Conservation (phyloP, 2,329 filamentous ascomycete species). For the Alternaria arborescens region DNA sequence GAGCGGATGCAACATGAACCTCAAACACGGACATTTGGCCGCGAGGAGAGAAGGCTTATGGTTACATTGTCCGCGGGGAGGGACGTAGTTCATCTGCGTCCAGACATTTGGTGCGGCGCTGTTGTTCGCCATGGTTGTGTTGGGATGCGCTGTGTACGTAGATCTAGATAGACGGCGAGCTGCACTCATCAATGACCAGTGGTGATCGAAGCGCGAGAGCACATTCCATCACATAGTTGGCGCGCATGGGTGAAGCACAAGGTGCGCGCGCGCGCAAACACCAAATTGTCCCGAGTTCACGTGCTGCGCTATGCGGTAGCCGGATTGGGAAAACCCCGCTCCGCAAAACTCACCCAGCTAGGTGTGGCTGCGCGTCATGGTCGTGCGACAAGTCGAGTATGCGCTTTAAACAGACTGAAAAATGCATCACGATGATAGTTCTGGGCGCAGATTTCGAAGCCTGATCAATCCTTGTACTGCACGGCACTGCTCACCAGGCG, state of each 20-base stretch:
- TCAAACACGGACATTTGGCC: slow-evolving; percentile 60
- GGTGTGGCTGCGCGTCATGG: not conserved
- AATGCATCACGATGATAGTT: too few relatives aligned
- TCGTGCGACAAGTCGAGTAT: not conserved
- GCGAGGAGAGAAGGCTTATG: slow-evolving; percentile 58
- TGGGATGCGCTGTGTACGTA: not conserved
- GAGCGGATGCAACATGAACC: slow-evolving; percentile 66
- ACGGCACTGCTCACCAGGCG: not conserved
- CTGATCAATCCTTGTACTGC: not conserved
- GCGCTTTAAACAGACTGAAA: not conserved
- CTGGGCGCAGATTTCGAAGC: not conserved
- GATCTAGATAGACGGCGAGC: too few relatives aligned
- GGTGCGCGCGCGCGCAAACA: slow-evolving; percentile 13
- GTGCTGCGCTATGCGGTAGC: slow-evolving; percentile 20
- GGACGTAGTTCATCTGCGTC: slow-evolving; percentile 60
- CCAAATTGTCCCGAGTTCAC: slow-evolving; percentile 34
- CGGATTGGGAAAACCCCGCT: slow-evolving; percentile 7
- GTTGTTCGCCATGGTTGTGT: not conserved
- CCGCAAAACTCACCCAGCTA: not conserved
- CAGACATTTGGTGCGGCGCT: slow-evolving; percentile 55
- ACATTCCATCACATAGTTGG: slow-evolving; percentile 6
- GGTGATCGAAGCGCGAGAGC: not conserved
- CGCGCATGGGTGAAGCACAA: not conserved
- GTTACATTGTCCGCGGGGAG: slow-evolving; percentile 62
- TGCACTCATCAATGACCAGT: not conserved